Evolutionary conservation across 768 basidiomycete genomes (phyloP).

Genomic region (Filobasidium floriforme): DNA sequence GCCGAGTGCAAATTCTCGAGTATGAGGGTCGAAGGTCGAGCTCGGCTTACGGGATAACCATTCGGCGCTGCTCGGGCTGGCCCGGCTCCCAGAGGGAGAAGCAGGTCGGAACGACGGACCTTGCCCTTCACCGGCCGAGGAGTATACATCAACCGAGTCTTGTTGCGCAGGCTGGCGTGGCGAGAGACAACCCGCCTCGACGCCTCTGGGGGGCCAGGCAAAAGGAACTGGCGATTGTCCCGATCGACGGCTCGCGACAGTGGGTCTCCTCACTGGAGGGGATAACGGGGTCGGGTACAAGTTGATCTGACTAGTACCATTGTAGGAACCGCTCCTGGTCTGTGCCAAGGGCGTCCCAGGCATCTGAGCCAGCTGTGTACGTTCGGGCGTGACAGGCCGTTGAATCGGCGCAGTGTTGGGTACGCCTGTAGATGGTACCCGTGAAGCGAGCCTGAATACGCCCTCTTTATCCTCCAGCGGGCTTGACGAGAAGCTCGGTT

Average conservation of each 20-base stretch:
- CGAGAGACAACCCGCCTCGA: constrained; percentile 1
- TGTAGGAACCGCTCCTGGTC: background rate
- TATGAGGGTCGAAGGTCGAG: background rate
- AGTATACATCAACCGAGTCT: background rate
- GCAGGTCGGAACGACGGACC: no score
- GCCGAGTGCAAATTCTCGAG: background rate
- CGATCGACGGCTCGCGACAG: background rate
- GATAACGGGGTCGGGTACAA: background rate
- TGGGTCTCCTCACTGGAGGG: background rate
- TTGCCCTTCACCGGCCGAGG: background rate
- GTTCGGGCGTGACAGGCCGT: constrained; percentile 1
- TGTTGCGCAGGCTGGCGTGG: background rate
- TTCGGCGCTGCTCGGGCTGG: constrained; percentile 2
- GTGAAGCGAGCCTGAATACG: background rate
- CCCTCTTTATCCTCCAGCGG: background rate
- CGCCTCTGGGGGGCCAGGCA: constrained; percentile 1
- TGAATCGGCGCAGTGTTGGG: background rate
- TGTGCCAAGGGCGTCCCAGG: background rate
- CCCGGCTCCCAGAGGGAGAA: background rate
- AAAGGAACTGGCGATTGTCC: background rate
- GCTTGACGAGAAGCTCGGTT: constrained; percentile 4
- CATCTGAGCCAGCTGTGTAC: background rate
- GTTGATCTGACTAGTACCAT: background rate
- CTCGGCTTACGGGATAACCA: constrained; percentile 1
- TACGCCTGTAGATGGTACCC: background rate